Conservation (phyloP, 768 basidiomycete genomes). For the Daedaleopsis nitida region DNA sequence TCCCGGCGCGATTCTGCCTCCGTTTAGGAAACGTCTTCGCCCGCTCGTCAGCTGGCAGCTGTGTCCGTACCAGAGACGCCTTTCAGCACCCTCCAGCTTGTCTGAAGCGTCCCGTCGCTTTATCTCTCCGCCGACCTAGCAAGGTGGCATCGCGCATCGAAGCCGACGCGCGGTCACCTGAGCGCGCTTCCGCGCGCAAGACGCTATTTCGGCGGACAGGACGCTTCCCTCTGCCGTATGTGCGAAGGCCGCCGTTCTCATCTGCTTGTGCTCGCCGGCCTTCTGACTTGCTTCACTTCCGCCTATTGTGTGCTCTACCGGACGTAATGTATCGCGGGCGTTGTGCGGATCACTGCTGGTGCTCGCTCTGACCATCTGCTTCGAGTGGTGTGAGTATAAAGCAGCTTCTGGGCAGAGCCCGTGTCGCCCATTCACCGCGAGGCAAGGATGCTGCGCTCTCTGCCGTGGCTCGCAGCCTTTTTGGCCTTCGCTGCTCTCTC, state of each 20-base stretch:
- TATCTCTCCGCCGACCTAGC: neutral
- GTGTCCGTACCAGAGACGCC: neutral
- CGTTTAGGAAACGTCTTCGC: neutral
- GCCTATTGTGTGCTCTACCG: neutral
- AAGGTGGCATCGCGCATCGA: neutral
- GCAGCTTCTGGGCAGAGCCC: no score
- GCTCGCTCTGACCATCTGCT: neutral
- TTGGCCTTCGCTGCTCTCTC: neutral
- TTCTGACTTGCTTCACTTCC: neutral
- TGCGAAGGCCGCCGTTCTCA: neutral
- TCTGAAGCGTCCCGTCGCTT: neutral
- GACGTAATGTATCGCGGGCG: neutral
- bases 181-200: neutral
- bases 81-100: no score
- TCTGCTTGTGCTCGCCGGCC: neutral
- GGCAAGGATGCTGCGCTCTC: neutral
- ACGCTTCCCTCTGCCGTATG: constrained; percentile 1
- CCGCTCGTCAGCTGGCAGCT: neutral
- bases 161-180: constrained; percentile 11
- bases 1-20: neutral
- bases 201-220: neutral
- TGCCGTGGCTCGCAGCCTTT: constrained; percentile 4
- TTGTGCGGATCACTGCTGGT: neutral
- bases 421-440: neutral
- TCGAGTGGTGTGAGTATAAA: no score